These are phyloP conservation scores for Ricinus communis DNA, from an alignment of 345 rosid genomes.

Conservation along the genomic window DNA sequence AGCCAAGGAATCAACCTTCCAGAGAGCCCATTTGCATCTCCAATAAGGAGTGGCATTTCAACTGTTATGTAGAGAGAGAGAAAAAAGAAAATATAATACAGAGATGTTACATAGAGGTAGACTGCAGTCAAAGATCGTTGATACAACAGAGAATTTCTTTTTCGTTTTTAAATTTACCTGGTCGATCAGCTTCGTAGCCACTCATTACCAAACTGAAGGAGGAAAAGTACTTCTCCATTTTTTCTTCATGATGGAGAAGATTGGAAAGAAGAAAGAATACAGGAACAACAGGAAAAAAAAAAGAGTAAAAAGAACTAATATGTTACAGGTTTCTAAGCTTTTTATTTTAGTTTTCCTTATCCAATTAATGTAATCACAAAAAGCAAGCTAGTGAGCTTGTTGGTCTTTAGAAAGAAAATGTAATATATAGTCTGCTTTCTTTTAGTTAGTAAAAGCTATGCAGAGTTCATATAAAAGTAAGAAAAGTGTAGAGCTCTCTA, in stretches of 20 bases:
- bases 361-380: conserved; percentile 34
- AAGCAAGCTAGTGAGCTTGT: conserved; percentile 21
- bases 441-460: conserved; percentile 22
- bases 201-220: conserved; percentile 21
- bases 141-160: conserved; percentile 16
- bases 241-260: conserved; percentile 28
- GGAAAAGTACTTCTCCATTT: conserved; percentile 16
- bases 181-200: conserved; percentile 24
- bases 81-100: conserved; percentile 15
- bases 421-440: conserved; percentile 31
- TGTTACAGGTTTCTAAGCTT: conserved; percentile 27
- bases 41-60: conserved; percentile 59
- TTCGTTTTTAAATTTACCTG: conserved; percentile 11
- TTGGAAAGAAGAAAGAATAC: conserved; percentile 32
- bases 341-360: neutral
- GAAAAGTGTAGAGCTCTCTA: conserved; percentile 28
- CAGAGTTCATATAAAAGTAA: conserved; percentile 19
- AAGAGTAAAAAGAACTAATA: conserved; percentile 30
- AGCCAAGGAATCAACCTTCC: conserved; percentile 73
- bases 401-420: conserved; percentile 30
- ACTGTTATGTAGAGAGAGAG: conserved; percentile 51
- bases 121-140: conserved; percentile 16
- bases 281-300: conserved; percentile 30
- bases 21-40: conserved; percentile 82
- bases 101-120: conserved; percentile 36